phyloP scores from a whole-genome alignment of 2,329 filamentous ascomycete genomes.

The Cladophialophora exuberans region DNA sequence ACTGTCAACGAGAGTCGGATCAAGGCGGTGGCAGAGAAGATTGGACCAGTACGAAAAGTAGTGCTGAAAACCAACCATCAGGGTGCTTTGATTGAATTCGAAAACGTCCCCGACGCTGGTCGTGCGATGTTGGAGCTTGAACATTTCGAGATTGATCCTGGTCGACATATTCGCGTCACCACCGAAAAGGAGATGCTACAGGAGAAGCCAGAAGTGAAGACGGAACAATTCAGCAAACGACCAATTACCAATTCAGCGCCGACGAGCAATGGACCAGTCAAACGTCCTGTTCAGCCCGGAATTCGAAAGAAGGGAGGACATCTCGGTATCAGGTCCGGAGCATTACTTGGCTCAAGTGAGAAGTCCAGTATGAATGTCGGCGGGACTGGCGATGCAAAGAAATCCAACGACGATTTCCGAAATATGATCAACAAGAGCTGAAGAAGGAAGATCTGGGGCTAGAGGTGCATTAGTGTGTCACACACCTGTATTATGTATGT shows the following conservation, averaged over 20 bases:
- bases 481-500: no score
- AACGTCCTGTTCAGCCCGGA: constrained; percentile 51
- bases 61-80: constrained; percentile 78
- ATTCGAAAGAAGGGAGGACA: constrained; percentile 32
- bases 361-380: neutral
- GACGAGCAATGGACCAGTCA: constrained; percentile 41
- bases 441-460: neutral
- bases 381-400: constrained; percentile 35
- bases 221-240: constrained; percentile 44
- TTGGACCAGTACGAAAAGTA: constrained; percentile 74
- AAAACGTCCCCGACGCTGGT: constrained; percentile 70
- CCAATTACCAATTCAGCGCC: constrained; percentile 40
- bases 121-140: constrained; percentile 54
- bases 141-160: constrained; percentile 49
- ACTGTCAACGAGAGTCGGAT: constrained; percentile 89
- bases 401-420: constrained; percentile 63
- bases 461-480: neutral
- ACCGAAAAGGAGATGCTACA: constrained; percentile 56
- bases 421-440: constrained; percentile 25
- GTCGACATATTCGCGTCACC: constrained; percentile 50
- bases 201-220: constrained; percentile 46
- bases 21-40: constrained; percentile 69
- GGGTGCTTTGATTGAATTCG: constrained; percentile 84
- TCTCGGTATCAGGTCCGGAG: constrained; percentile 23
- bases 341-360: constrained; percentile 24